Evolutionary conservation across 495 filamentous ascomycete species (phyloP), one percentile per base, ranked within the genome.

Genomic region (Aspergillus bertholletiae): DNA sequence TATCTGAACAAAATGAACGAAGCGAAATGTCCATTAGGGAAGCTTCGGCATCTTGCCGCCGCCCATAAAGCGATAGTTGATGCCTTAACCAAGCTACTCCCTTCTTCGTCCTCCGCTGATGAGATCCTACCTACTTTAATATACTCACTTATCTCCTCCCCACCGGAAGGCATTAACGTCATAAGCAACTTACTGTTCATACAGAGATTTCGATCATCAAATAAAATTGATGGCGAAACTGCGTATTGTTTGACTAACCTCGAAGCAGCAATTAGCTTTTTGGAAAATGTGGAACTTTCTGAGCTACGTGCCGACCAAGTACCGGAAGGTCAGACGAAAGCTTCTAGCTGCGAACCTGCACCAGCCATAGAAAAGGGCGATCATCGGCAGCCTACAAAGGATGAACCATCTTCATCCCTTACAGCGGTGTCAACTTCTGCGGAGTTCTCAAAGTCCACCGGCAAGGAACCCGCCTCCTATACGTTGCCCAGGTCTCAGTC

Each of bases 231-330:
- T 46, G 94, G 94, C 23, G 95, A 97, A 68, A 88, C 89, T 11
- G 92, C 94, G 17, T 99, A 97, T 67, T 97, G 94, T 60, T 79
- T 99, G 35, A 96, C 94, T 12, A 97, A 94, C 62, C 85, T 97
- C 11, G 94, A 99, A 72, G 94, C 94, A 6, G 87, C 93, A 45
- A 91, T 97, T 41, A 89, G 86, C 49, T 99, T 99, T 64, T 76
- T 99, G n/a, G 93, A 97, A 62, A 97, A 94, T 22, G 93, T 99
- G 24, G 94, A 99, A 66, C 81, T 99, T 8, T 89, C 92, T 13
- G 96, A 87, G 44, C 79, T 99, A 11, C 85, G 92, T 51, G 87
- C 88, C n/a, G 90, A 96, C 53, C 93, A 62, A 64, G n/a, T 77
- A 13, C 74, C 74, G 27, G 74, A 81, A 57, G 87, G 88, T 0